These are phyloP conservation scores for Austroboletus eburneus DNA, from an alignment of 768 basidiomycete species.

Conservation along the genomic window DNA sequence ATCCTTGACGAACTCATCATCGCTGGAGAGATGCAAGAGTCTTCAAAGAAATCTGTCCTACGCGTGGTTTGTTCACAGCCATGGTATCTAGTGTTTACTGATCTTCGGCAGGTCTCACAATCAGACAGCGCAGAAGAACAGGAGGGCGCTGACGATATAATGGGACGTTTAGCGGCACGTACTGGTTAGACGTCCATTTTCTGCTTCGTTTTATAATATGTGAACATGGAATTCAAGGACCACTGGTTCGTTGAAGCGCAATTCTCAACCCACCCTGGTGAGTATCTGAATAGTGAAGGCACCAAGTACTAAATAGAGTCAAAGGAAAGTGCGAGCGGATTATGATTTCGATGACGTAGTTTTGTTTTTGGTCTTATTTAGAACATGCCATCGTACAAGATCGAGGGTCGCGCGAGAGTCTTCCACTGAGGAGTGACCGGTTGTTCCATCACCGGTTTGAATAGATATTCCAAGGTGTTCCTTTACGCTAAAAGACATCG, in stretches of 20 bases:
- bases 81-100: slow-evolving; percentile 11
- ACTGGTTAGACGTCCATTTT: slow-evolving; percentile 47
- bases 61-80: slow-evolving; percentile 42
- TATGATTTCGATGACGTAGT: slow-evolving; percentile 15
- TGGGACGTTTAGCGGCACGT: slow-evolving; percentile 73
- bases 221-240: slow-evolving; percentile 24
- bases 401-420: slow-evolving; percentile 89
- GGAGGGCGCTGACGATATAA: slow-evolving; percentile 77
- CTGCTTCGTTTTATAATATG: slow-evolving; percentile 1
- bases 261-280: background rate
- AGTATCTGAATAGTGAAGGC: background rate
- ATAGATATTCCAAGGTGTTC: slow-evolving; percentile 80
- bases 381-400: slow-evolving; percentile 77
- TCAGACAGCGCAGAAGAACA: slow-evolving; percentile 82
- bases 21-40: slow-evolving; percentile 91
- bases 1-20: slow-evolving; percentile 92
- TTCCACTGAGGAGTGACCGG: slow-evolving; percentile 87
- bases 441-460: slow-evolving; percentile 68
- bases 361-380: slow-evolving; percentile 48
- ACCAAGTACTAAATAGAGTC: background rate
- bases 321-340: background rate
- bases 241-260: slow-evolving; percentile 25
- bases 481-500: slow-evolving; percentile 51
- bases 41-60: slow-evolving; percentile 70
- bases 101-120: slow-evolving; percentile 63